A percentile compares a stretch with the other conserved stretches of the same genome.
These are phyloP conservation scores for Boletus insuetus DNA, from an alignment of 768 basidiomycete genomes.

Conservation along the genomic window DNA sequence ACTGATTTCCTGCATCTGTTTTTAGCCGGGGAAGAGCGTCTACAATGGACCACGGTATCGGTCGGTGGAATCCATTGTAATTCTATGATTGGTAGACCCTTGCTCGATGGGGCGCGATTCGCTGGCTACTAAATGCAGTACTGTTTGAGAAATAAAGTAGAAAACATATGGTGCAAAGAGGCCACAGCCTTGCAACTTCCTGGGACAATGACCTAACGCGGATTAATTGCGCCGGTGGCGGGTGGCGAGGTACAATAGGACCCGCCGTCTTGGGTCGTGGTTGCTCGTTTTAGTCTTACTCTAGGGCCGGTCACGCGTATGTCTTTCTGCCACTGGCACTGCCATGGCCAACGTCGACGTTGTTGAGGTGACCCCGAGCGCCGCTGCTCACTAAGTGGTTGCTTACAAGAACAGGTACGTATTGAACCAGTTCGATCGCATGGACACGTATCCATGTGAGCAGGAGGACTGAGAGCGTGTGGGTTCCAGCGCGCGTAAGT, in stretches of 20 bases:
- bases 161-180: slow-evolving; percentile 12
- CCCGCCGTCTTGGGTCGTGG: slow-evolving; percentile 9
- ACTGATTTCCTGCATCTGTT: slow-evolving; percentile 12
- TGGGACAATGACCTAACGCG: slow-evolving; percentile 1
- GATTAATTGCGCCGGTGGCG: slow-evolving; percentile 31
- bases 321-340: neutral
- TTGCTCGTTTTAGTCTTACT: neutral
- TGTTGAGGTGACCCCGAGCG: slow-evolving; percentile 11
- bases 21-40: slow-evolving; percentile 79
- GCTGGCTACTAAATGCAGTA: slow-evolving; percentile 7
- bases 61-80: slow-evolving; percentile 53
- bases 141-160: neutral
- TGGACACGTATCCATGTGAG: neutral
- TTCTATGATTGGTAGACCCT: slow-evolving; percentile 42
- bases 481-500: neutral
- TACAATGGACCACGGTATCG: slow-evolving; percentile 80
- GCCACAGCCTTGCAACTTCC: slow-evolving; percentile 20
- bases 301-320: slow-evolving; percentile 25
- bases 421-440: slow-evolving; percentile 5
- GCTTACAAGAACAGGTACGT: slow-evolving; percentile 11
- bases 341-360: slow-evolving; percentile 10
- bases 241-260: slow-evolving; percentile 33
- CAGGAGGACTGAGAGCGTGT: neutral
- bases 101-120: slow-evolving; percentile 2
- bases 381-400: slow-evolving; percentile 11